Conservation (phyloP, 495 filamentous ascomycete genomes). For the Aspergillus sclerotioniger region DNA sequence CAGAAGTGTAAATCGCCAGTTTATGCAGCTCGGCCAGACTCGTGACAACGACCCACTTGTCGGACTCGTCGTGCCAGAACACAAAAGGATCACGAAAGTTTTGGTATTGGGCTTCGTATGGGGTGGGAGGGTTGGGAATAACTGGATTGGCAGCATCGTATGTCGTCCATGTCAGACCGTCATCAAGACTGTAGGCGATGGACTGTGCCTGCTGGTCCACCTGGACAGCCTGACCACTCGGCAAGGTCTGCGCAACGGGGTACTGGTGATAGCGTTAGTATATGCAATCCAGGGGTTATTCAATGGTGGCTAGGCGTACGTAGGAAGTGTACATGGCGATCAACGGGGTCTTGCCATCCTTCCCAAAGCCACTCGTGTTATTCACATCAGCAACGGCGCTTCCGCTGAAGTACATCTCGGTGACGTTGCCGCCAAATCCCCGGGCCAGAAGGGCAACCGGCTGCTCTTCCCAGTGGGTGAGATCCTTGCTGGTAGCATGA, state of each 20-base stretch:
- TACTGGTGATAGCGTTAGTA: no score
- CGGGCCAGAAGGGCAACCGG: conserved; percentile 36
- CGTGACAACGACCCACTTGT: conserved; percentile 51
- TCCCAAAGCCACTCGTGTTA: conserved; percentile 59
- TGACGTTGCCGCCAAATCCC: conserved; percentile 43
- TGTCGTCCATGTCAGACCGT: conserved; percentile 50
- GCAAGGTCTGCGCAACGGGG: conserved; percentile 20
- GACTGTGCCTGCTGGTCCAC: conserved; percentile 49
- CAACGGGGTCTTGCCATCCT: conserved; percentile 46
- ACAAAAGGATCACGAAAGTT: conserved; percentile 61
- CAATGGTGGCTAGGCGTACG: conserved; percentile 21
- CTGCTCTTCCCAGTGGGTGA: conserved; percentile 40
- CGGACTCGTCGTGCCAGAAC: conserved; percentile 45
- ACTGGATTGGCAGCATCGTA: conserved; percentile 53
- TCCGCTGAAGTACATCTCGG: conserved; percentile 53
- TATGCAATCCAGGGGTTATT: no score
- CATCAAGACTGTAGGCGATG: conserved; percentile 55
- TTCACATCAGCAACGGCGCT: conserved; percentile 50
- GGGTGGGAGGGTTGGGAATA: conserved; percentile 40
- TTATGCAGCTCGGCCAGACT: conserved; percentile 49
- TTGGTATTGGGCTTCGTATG: conserved; percentile 23
- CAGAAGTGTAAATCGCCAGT: conserved; percentile 52
- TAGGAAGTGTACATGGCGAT: conserved; percentile 57
- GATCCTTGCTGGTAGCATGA: conserved; percentile 39
- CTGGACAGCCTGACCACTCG: conserved; percentile 29